Evolutionary conservation across 192 early-diverging fungal genomes (phyloP).

Genomic region (Linnemannia schmuckeri): DNA sequence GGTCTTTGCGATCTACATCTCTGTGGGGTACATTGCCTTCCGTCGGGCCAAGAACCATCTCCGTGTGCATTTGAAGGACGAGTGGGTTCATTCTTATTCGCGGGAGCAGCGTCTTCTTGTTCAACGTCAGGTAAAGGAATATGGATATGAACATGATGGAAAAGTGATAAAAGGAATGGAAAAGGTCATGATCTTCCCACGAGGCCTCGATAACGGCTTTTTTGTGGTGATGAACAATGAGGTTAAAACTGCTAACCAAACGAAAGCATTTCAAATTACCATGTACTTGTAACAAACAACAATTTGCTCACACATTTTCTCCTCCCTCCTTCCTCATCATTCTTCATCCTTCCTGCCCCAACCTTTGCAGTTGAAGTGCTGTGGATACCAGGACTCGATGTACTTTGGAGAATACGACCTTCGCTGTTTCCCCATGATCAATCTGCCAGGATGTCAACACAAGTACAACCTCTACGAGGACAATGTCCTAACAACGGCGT

Average conservation of each 20-base stretch:
- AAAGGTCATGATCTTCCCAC: neutral
- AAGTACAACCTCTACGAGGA: constrained; percentile 40
- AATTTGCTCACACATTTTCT: neutral
- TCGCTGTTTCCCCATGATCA: constrained; percentile 43
- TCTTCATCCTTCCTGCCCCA: neutral
- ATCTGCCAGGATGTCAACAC: constrained; percentile 48
- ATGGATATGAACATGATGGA: neutral
- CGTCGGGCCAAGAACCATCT: constrained; percentile 46
- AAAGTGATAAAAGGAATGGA: neutral
- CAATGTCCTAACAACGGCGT: constrained; percentile 19
- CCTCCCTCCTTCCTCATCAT: neutral
- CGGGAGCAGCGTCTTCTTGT: constrained; percentile 25
- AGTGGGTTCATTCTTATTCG: constrained; percentile 42
- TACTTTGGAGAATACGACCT: constrained; percentile 41
- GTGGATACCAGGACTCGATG: constrained; percentile 43
- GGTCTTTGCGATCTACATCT: constrained; percentile 31
- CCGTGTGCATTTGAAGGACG: constrained; percentile 29
- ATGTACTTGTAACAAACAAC: neutral
- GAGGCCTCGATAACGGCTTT: neutral
- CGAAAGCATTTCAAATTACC: neutral
- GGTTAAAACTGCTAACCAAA: neutral
- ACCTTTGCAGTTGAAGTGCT: constrained; percentile 43
- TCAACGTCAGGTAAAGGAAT: constrained; percentile 37
- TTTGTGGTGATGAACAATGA: neutral
- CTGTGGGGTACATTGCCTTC: constrained; percentile 47